Conservation (phyloP, 352 stramenopile species). For the Aphanomyces cochlioides region DNA sequence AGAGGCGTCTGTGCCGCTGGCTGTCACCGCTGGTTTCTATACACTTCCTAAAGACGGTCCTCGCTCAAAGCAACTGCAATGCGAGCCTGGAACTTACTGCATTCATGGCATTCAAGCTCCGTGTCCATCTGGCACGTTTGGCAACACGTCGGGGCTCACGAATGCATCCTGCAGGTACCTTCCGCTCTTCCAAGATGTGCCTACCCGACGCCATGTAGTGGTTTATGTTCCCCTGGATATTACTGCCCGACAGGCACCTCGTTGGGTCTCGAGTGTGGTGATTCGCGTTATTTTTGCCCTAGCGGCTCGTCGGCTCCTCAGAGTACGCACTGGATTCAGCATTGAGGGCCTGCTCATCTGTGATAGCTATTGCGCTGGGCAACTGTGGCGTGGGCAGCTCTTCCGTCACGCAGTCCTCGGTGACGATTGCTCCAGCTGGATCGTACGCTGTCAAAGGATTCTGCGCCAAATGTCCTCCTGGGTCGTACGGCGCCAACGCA, state of each 20-base stretch:
- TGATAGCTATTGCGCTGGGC: conserved; percentile 5
- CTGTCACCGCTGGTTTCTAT: conserved; percentile 31
- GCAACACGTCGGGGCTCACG: conserved; percentile 14
- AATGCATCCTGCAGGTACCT: conserved; percentile 23
- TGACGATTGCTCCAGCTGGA: conserved; percentile 36
- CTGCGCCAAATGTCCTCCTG: conserved; percentile 62
- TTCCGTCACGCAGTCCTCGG: conserved; percentile 33
- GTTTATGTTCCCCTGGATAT: conserved; percentile 37
- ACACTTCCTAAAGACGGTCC: conserved; percentile 12
- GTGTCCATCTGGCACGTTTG: conserved; percentile 29
- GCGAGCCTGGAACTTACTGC: conserved; percentile 41
- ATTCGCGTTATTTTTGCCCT: conserved; percentile 34
- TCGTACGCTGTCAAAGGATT: conserved; percentile 57
- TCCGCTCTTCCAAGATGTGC: not conserved
- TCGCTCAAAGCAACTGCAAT: conserved; percentile 29
- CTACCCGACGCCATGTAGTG: conserved; percentile 13
- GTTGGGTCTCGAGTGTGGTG: not conserved
- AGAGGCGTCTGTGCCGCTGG: conserved; percentile 9
- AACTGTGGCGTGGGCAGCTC: conserved; percentile 26
- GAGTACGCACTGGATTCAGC: not conserved
- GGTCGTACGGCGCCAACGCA: conserved; percentile 45
- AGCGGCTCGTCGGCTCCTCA: conserved; percentile 32
- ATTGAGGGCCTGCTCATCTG: not conserved
- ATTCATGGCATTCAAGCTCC: not conserved
- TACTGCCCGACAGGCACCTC: conserved; percentile 36